Evolutionary conservation across 805 yeast species (phyloP), one percentile per base, ranked within the genome.

Genomic region (Kazachstania bromeliacearum): DNA sequence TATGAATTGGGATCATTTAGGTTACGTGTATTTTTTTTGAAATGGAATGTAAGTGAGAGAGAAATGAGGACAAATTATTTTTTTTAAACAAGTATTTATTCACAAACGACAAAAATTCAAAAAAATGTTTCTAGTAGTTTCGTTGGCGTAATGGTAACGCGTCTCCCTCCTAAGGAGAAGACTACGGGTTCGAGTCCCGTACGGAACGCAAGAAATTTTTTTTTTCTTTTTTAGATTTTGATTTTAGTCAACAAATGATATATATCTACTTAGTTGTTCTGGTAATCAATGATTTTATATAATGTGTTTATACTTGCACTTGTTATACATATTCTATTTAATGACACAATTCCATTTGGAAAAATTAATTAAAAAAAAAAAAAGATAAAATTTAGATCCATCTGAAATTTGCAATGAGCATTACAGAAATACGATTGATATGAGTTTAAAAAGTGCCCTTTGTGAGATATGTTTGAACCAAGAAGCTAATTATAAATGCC

Each of bases 131-230:
- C 8, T 10, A 10, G 2, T 5, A 12, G 53, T 45, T 55, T 68
- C 69, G 63, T 66, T 70, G 75, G 76, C 76, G 73, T 66, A 70
- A 70, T 70, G 76, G 76, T 68, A 70, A 70, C 73, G 76, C 76
- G 69, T 70, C 75, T 71, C 75, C 75, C 76, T 70, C 76, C 76
- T 70, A 71, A 70, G 75, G 75, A 71, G 75, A 67, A 70, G 76
- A 70, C 67, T 70, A 73, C 73, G 75, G 75, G 76, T 70, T 70
- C 76, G 75, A 70, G 75, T 70, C 76, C 75, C 75, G 74, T 66
- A 70, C 67, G 71, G 71, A 64, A 68, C 66, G 72, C 32, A 14
- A n/a, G n/a, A n/a, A n/a, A n/a, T n/a, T n/a, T n/a, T n/a, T n/a
- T n/a, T n/a, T 23, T 38, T 39, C 40, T 43, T 39, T 35, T 13